Base-by-base conservation (phyloP, 148 eudicot genomes). In the Rheum nobile region DNA sequence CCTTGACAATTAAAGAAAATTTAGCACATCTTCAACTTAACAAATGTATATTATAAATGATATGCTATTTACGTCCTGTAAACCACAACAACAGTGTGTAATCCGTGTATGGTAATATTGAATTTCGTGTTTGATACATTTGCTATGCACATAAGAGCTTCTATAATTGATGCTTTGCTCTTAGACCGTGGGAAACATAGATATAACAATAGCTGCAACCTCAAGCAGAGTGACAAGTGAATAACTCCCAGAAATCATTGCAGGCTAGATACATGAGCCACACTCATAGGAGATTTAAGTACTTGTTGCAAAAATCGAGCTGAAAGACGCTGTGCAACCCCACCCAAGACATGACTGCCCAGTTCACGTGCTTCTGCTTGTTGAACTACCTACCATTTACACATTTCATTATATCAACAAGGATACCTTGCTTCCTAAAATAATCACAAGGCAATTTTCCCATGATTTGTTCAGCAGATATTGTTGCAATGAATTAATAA, bases 221-320 rank as follows among this genome's bases (percentile, higher is more conserved):
- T n/a, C n/a, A n/a, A n/a, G n/a, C n/a, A n/a, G n/a, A n/a, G n/a
- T n/a, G n/a, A n/a, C n/a, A n/a, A n/a, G n/a, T n/a, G n/a, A n/a
- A n/a, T n/a, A n/a, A n/a, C n/a, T n/a, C 13, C 31, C 6, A 67
- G 21, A 16, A 67, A 67, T 35, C 21, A 32, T 67, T 35, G 43
- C 71, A 16, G 1, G 8, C 42, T 12, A 67, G 71, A 67, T 32
- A 34, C 29, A 75, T 80, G 75, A 68, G 92, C 61, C 50, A 75
- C 79, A 35, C 84, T 26, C 1, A 80, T 75, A 69, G 98, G 91
- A 75, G 78, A 75, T 59, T 86, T 84, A 52, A 93, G 94, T 78
- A 91, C 87, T 83, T 93, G 98, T 81, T 91, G 96, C 82, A 94
- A 82, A 42, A 94, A 82, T 59, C 98, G 93, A 12, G 98, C 98